A percentile compares a stretch with the other conserved stretches of the same genome.
These are phyloP conservation scores for Fusarium sp. DNA, from an alignment of 2,329 filamentous ascomycete genomes.

Conservation along the genomic window DNA sequence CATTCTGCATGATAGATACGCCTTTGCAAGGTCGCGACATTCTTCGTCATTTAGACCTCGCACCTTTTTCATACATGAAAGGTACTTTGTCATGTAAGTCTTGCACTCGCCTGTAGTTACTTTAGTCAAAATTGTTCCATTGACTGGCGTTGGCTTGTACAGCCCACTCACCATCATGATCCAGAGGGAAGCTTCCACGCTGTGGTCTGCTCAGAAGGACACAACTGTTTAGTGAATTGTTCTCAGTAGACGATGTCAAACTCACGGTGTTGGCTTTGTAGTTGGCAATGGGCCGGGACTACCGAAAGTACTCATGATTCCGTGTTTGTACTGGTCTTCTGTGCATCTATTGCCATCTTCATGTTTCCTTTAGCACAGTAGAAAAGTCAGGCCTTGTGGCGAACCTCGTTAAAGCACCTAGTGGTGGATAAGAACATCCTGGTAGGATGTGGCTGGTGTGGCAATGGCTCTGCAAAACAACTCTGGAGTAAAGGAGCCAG, in stretches of 20 bases:
- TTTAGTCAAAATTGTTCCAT: conserved; percentile 8
- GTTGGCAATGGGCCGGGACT: conserved; percentile 72
- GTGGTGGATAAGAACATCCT: conserved; percentile 28
- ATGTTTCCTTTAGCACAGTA: conserved; percentile 1
- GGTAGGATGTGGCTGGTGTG: conserved; percentile 40
- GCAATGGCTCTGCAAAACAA: conserved; percentile 5
- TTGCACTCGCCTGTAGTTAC: conserved; percentile 84
- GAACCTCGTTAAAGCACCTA: conserved; percentile 31
- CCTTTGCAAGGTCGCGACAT: conserved; percentile 86
- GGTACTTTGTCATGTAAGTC: conserved; percentile 83
- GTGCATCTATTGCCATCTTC: conserved; percentile 12
- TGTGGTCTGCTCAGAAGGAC: conserved; percentile 69
- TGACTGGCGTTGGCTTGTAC: not conserved
- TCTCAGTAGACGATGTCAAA: conserved; percentile 26
- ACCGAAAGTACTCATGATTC: conserved; percentile 71
- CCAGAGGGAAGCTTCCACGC: conserved; percentile 90
- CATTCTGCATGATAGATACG: conserved; percentile 92
- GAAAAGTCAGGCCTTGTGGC: conserved; percentile 36
- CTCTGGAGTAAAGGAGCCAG: not conserved
- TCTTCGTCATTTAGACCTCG: conserved; percentile 86
- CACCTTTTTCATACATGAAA: conserved; percentile 85
- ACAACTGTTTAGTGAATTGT: conserved; percentile 17
- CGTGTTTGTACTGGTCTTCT: conserved; percentile 13
- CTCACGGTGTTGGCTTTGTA: conserved; percentile 76
- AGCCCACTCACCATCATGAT: conserved; percentile 74